Evolutionary conservation across 2,329 filamentous ascomycete species (phyloP).

Genomic region (Pochonia chlamydosporia): DNA sequence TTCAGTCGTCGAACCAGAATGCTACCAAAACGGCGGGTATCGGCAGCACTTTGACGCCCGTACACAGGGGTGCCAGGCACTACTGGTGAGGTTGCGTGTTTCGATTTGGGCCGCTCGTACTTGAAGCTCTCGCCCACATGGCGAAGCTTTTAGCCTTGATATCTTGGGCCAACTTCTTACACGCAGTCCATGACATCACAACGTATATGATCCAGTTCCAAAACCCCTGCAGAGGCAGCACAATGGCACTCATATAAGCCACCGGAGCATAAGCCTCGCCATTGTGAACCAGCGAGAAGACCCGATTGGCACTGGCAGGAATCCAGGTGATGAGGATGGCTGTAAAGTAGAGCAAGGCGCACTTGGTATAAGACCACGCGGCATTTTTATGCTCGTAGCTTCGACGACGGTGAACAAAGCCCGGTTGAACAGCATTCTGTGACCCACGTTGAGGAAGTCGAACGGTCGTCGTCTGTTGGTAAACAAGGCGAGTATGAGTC

Average conservation of each 20-base stretch:
- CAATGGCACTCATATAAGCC: constrained; percentile 61
- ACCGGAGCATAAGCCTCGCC: constrained; percentile 46
- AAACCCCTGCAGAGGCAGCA: constrained; percentile 70
- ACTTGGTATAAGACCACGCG: constrained; percentile 59
- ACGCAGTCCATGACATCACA: constrained; percentile 55
- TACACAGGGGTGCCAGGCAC: too few species aligned
- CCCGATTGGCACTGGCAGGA: constrained; percentile 64
- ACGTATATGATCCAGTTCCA: constrained; percentile 73
- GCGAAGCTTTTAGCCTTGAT: constrained; percentile 1
- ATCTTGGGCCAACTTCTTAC: constrained; percentile 26
- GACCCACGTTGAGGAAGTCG: not conserved
- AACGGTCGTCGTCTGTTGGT: not conserved
- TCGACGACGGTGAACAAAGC: constrained; percentile 14
- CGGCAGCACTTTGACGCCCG: too few species aligned
- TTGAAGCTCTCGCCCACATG: too few species aligned
- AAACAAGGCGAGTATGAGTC: not conserved
- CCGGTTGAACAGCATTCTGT: not conserved
- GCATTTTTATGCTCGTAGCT: constrained; percentile 47
- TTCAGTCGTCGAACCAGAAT: too few species aligned
- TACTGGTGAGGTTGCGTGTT: too few species aligned
- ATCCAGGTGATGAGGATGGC: constrained; percentile 64
- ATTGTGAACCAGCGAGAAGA: constrained; percentile 56
- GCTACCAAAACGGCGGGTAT: too few species aligned
- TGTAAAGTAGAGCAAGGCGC: constrained; percentile 59
- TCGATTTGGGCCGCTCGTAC: too few species aligned